Conservation (phyloP, 345 rosid species). For the Erodium maritimum region DNA sequence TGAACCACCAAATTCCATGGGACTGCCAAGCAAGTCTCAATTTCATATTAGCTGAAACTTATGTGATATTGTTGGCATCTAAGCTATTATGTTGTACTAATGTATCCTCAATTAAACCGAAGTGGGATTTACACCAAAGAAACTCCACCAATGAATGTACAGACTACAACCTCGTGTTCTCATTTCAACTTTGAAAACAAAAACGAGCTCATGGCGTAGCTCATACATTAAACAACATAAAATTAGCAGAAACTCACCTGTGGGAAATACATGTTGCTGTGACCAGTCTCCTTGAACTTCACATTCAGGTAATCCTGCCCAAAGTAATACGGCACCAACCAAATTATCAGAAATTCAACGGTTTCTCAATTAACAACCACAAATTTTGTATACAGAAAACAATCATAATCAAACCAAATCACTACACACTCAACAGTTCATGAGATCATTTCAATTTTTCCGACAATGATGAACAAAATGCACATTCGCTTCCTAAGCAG, state of each 20-base stretch:
- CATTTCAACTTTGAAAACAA: neutral
- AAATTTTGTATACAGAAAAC: neutral
- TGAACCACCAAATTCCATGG: too few relatives aligned
- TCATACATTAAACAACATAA: neutral
- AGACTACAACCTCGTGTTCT: neutral
- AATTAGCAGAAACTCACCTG: conserved; percentile 33
- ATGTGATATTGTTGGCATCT: too few relatives aligned
- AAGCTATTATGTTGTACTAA: too few relatives aligned
- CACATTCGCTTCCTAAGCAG: too few relatives aligned
- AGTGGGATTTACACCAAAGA: neutral
- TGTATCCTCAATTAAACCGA: too few relatives aligned
- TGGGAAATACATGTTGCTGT: conserved; percentile 90
- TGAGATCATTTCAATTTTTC: too few relatives aligned
- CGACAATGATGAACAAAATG: too few relatives aligned
- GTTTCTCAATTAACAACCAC: neutral
- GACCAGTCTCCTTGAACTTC: conserved; percentile 92
- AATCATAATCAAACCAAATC: neutral
- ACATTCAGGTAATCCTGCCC: conserved; percentile 76
- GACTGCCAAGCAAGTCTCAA: too few relatives aligned
- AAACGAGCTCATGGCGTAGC: neutral
- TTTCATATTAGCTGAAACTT: too few relatives aligned
- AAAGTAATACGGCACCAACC: neutral
- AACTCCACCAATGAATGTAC: neutral
- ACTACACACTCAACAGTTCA: neutral
- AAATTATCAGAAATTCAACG: neutral